Base-by-base conservation (phyloP, 768 basidiomycete species). In the Lentinula edodes region DNA sequence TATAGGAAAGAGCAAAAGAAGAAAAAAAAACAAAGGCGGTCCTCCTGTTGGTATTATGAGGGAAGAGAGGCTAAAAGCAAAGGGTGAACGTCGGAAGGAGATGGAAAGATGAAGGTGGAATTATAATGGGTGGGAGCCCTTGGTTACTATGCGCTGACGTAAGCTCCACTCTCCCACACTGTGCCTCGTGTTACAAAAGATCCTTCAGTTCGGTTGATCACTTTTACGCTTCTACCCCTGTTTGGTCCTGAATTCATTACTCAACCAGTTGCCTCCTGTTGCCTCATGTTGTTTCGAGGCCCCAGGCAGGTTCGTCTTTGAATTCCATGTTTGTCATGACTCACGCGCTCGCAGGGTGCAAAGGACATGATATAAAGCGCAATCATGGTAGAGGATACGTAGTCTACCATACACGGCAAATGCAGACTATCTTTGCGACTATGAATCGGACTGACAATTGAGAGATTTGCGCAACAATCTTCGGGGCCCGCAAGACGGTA, bases 11-110 rank as follows among this genome's bases (percentile, higher is more conserved):
- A 50, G 56, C 43, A 48, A 16, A 52, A 65, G 67, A 66, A n/a
- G n/a, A 67, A 68, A 67, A 7, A 4, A 9, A 28, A 28, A 28
- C 28, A 71, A 64, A 72, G 62, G 55, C 7, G 20, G 43, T 20
- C 8, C 58, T 35, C 32, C 41, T 59, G 32, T 15, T 15, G 48
- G 35, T 64, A 68, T 66, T 62, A 70, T 66, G 48, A 68, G 64
- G 55, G 61, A 51, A 42, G 61, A 51, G 65, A 48, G 15, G 54
- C 38, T 54, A 51, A 59, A 64, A 23, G 60, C 23, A 50, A 50
- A 63, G 71, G 68, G 41, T 71, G 67, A 56, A 76, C 70, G 75
- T 79, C 77, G 65, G 70, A 69, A 64, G 65, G 67, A 65, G 70
- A 71, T 62, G 63, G 66, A 68, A 66, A 41, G 39, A 18, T 67